These are phyloP conservation scores for Candida sanyiensis DNA, from an alignment of 805 yeast genomes.

Conservation along the genomic window DNA sequence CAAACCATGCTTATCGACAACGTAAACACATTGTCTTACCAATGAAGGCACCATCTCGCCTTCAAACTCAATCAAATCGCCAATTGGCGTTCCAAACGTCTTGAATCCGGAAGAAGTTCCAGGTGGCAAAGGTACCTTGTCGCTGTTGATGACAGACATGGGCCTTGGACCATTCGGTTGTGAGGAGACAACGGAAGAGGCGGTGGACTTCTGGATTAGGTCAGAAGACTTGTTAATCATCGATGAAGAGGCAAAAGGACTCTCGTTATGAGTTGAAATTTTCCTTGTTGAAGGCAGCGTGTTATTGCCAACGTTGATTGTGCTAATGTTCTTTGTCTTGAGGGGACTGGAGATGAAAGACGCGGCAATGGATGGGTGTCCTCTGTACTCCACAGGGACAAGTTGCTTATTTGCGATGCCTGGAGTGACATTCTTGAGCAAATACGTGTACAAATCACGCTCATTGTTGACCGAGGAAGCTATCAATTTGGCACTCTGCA, in stretches of 20 bases:
- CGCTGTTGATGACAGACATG: conserved; percentile 25
- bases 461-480: conserved; percentile 81
- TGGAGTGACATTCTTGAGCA: conserved; percentile 39
- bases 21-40: conserved; percentile 82
- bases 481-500: conserved; percentile 65
- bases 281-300: conserved; percentile 20
- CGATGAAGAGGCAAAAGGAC: conserved; percentile 28
- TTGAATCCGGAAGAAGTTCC: conserved; percentile 30
- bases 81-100: conserved; percentile 84
- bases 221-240: conserved; percentile 12
- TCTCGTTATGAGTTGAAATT: conserved; percentile 29
- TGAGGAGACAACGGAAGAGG: conserved; percentile 7
- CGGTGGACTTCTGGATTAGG: conserved; percentile 10
- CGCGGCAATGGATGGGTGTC: conserved; percentile 55
- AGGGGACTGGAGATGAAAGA: conserved; percentile 21
- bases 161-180: conserved; percentile 27
- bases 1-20: conserved; percentile 79
- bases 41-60: conserved; percentile 89
- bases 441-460: conserved; percentile 66
- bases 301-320: conserved; percentile 6
- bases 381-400: conserved; percentile 63
- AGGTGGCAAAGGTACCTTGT: conserved; percentile 25
- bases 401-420: conserved; percentile 35
- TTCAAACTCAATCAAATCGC: conserved; percentile 67
- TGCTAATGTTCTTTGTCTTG: conserved; percentile 12